Conservation (phyloP, 148 eudicot species). For the Pouteria glomerata region DNA sequence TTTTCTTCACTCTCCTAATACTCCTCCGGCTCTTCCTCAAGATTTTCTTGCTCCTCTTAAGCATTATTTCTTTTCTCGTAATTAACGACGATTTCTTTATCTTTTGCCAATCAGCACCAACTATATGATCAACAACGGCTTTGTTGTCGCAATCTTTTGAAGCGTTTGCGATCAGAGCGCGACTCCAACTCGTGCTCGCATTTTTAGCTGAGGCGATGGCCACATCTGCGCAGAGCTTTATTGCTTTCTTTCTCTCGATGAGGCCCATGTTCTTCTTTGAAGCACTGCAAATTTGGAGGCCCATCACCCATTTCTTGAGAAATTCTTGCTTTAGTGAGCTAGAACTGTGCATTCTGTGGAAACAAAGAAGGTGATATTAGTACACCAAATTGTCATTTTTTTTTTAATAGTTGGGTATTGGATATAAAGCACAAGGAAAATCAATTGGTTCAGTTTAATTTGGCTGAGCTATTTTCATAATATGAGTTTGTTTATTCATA, state of each 20-base stretch:
- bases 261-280: slow-evolving; percentile 43
- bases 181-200: slow-evolving; percentile 43
- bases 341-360: slow-evolving; percentile 24
- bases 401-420: not conserved
- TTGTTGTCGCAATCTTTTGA: slow-evolving; percentile 19
- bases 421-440: not conserved
- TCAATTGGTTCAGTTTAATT: not conserved
- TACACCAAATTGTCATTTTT: not conserved
- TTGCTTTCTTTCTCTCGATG: slow-evolving; percentile 55
- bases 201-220: slow-evolving; percentile 70
- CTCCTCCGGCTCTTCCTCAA: slow-evolving; percentile 20
- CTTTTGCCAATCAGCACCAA: slow-evolving; percentile 3
- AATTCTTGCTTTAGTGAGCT: slow-evolving; percentile 46
- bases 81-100: not conserved
- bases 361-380: not conserved
- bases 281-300: slow-evolving; percentile 38
- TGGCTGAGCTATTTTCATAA: not conserved
- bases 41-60: slow-evolving; percentile 34
- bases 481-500: not conserved
- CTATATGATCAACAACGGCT: slow-evolving; percentile 15
- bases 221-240: slow-evolving; percentile 62
- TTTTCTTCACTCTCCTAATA: slow-evolving; percentile 10
- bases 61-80: slow-evolving; percentile 8
- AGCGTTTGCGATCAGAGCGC: slow-evolving; percentile 42
- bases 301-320: slow-evolving; percentile 55